These are phyloP conservation scores for Aspergillus sp. DNA, from an alignment of 2,329 filamentous ascomycete genomes.

Conservation along the genomic window DNA sequence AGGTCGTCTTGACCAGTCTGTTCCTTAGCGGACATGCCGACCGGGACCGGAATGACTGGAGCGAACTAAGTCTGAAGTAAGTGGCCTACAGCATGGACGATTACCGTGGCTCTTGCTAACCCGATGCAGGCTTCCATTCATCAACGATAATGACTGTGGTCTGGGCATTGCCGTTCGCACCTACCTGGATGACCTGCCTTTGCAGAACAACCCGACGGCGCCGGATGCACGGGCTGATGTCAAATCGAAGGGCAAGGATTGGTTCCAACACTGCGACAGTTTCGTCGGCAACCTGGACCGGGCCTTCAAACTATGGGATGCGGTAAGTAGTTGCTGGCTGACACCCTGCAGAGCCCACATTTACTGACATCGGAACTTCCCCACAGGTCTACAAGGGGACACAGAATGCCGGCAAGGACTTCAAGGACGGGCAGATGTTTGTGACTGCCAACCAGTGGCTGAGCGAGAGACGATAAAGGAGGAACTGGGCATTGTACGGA, in stretches of 20 bases:
- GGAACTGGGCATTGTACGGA: neutral
- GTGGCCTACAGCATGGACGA: conserved; percentile 20
- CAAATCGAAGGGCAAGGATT: conserved; percentile 55
- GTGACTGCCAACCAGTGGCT: conserved; percentile 63
- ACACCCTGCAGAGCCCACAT: neutral
- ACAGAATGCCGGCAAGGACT: conserved; percentile 53
- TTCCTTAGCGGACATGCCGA: conserved; percentile 78
- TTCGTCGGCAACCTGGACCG: conserved; percentile 58
- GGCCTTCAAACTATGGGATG: conserved; percentile 65
- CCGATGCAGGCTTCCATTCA: conserved; percentile 40
- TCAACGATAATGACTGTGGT: conserved; percentile 46
- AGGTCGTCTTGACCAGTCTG: conserved; percentile 77
- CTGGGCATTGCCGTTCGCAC: conserved; percentile 50
- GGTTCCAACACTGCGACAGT: conserved; percentile 61
- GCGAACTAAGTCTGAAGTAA: conserved; percentile 71
- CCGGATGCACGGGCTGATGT: conserved; percentile 51
- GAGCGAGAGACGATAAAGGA: conserved; percentile 34
- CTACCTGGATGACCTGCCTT: conserved; percentile 53
- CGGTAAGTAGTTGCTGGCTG: conserved; percentile 46
- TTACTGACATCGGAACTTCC: neutral
- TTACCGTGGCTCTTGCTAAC: conserved; percentile 8
- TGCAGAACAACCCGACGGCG: conserved; percentile 56
- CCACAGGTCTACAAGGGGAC: conserved; percentile 58
- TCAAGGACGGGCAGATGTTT: conserved; percentile 56
- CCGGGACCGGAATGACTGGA: conserved; percentile 65